phyloP scores from a whole-genome alignment of 2,329 filamentous ascomycete species.

The Apiospora malaysiana region DNA sequence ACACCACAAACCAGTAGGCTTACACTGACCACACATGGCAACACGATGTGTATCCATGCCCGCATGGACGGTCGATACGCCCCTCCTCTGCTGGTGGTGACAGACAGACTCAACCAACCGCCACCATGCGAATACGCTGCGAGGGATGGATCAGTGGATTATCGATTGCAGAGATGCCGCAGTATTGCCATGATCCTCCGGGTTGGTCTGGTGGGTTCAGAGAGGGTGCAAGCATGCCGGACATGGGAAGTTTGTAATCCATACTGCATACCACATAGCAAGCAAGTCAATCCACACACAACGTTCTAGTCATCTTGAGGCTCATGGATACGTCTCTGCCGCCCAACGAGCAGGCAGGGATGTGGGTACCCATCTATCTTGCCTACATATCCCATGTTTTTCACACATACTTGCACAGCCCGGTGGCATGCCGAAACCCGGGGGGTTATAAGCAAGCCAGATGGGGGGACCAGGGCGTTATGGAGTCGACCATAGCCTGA shows the following conservation, averaged over 20 bases:
- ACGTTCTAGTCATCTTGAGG: background rate
- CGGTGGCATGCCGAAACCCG: background rate
- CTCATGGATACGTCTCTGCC: background rate
- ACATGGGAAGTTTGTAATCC: background rate
- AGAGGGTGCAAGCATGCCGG: background rate
- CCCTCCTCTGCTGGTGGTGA: background rate
- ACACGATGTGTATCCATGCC: background rate
- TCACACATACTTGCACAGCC: background rate
- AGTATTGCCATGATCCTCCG: background rate
- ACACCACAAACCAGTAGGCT: background rate
- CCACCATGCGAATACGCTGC: background rate
- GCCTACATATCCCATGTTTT: background rate
- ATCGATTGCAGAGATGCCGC: background rate
- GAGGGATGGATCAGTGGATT: background rate
- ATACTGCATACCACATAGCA: background rate
- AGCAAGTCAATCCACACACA: background rate
- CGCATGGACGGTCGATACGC: background rate
- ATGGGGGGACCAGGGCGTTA: background rate
- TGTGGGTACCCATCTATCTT: background rate
- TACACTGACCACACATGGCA: slow-evolving; percentile 1
- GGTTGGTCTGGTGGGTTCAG: background rate
- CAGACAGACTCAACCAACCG: background rate
- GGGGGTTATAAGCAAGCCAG: background rate
- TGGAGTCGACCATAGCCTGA: background rate
- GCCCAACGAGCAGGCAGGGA: background rate